Evolutionary conservation across 192 early-diverging fungal genomes (phyloP), one percentile per base, ranked within the genome.

Genomic region (Coemansia sp.): DNA sequence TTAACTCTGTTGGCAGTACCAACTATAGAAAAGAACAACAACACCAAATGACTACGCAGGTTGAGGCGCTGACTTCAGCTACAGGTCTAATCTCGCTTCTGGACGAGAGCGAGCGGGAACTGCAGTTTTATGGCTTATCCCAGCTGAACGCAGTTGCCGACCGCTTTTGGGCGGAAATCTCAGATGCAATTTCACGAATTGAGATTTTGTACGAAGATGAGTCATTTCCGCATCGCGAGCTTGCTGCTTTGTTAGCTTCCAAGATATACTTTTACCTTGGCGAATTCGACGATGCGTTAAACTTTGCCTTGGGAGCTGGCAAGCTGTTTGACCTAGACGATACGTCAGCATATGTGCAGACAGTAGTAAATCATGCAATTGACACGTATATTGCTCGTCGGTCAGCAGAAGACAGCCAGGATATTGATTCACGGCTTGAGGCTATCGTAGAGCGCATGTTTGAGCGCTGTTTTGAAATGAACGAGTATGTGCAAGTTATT

Each of bases 211-310:
- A 91, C 63, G 96, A 98, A 72, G 91, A 99, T 70, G 81, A 85
- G 44, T 55, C 72, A 20, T 99, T 98, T 60, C 78, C 83, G 59
- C 78, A 95, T 53, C 83, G 92, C 53, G 70, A 93, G 63, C 81
- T 98, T 26, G 96, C 97, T 28, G 94, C 94, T 14, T 79, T 99
- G 38, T 91, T 99, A 1, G 94, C 94, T 5, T 95, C 97, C 50
- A 99, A 99, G 92, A 92, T 98, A 4, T 97, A 97, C 79, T 98
- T 94, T 59, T 91, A 99, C 61, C 80, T 98, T 35, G 96, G 94
- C 35, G 96, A 95, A 61, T 90, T 91, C 59, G 91, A 98, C 46
- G 94, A 98, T 43, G 96, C 97, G 9, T 72, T 99, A 55, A 82
- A 80, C 41, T 99, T 97, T 87, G 97, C 97, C 6, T 77, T 99